These are phyloP conservation scores for Globisporangium sylvaticum DNA, from an alignment of 352 stramenopile species.

Conservation along the genomic window DNA sequence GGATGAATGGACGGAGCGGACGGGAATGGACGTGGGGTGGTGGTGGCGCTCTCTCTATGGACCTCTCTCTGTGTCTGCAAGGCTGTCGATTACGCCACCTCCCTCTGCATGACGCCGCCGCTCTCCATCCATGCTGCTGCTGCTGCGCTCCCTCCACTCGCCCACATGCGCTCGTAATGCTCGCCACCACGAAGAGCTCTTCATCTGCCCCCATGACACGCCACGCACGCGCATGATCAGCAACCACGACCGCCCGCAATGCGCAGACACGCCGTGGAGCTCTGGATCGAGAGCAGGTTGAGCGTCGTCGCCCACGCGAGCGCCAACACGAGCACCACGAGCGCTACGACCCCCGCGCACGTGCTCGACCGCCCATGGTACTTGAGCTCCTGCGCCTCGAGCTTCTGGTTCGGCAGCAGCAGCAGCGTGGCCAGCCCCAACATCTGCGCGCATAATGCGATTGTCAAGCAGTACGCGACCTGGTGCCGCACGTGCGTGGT, in stretches of 20 bases:
- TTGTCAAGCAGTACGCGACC: conserved; percentile 49
- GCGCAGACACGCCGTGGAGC: conserved; percentile 53
- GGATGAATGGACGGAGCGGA: not conserved
- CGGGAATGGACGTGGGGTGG: not conserved
- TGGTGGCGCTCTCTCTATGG: not conserved
- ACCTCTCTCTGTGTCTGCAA: not conserved
- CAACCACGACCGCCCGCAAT: conserved; percentile 59
- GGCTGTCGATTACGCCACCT: not conserved
- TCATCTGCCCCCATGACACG: not conserved
- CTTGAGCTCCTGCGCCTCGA: conserved; percentile 58
- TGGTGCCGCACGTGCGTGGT: conserved; percentile 54
- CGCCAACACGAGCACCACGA: conserved; percentile 33
- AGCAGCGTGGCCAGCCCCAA: conserved; percentile 41
- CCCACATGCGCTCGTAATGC: not conserved
- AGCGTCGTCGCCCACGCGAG: conserved; percentile 49
- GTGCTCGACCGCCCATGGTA: conserved; percentile 42
- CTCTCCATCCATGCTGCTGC: not conserved
- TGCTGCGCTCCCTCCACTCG: not conserved
- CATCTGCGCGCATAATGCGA: conserved; percentile 24
- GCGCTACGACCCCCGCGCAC: conserved; percentile 31
- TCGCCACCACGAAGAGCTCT: not conserved
- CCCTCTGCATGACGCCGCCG: not conserved
- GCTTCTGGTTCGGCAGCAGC: conserved; percentile 60
- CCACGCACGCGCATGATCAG: conserved; percentile 10
- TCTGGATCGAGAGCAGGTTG: conserved; percentile 62